Conservation (phyloP, 2,329 filamentous ascomycete genomes). For the Escovopsis sp. region DNA sequence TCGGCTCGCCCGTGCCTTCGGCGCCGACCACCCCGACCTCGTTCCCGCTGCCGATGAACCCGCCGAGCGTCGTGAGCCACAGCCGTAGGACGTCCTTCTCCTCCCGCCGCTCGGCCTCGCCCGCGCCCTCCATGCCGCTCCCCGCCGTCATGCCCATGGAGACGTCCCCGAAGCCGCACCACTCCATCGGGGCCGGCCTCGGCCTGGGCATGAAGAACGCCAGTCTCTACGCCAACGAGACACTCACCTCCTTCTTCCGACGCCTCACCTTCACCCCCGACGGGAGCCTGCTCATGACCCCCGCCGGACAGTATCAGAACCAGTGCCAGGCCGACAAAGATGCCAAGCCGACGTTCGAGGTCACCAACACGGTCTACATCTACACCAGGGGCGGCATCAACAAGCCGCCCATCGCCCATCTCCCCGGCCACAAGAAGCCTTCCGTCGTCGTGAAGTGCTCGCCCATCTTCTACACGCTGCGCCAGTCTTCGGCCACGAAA, state of each 20-base stretch:
- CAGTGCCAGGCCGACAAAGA: constrained; percentile 53
- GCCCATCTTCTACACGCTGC: constrained; percentile 71
- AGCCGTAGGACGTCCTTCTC: constrained; percentile 93
- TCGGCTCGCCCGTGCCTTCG: constrained; percentile 76
- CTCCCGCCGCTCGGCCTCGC: constrained; percentile 74
- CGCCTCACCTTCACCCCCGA: constrained; percentile 90
- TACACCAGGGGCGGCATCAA: constrained; percentile 95
- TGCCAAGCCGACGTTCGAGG: constrained; percentile 62
- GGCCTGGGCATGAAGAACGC: constrained; percentile 63
- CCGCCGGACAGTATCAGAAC: constrained; percentile 87
- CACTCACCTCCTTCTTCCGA: constrained; percentile 90
- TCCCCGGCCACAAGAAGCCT: constrained; percentile 95
- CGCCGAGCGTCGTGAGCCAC: constrained; percentile 74
- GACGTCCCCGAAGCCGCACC: constrained; percentile 64
- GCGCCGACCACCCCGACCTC: constrained; percentile 89
- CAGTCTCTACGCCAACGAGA: constrained; percentile 91
- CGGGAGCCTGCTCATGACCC: constrained; percentile 83
- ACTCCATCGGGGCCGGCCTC: constrained; percentile 32
- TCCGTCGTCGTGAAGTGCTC: constrained; percentile 94
- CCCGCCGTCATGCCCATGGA: constrained; percentile 93
- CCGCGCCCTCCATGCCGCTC: constrained; percentile 82
- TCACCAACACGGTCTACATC: constrained; percentile 96
- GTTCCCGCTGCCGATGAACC: constrained; percentile 86
- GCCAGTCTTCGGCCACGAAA: constrained; percentile 57
- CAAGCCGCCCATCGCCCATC: constrained; percentile 85